A percentile compares a stretch with the other conserved stretches of the same genome.
phyloP scores from a whole-genome alignment of 2,329 filamentous ascomycete genomes.

The Xylaria sp. region DNA sequence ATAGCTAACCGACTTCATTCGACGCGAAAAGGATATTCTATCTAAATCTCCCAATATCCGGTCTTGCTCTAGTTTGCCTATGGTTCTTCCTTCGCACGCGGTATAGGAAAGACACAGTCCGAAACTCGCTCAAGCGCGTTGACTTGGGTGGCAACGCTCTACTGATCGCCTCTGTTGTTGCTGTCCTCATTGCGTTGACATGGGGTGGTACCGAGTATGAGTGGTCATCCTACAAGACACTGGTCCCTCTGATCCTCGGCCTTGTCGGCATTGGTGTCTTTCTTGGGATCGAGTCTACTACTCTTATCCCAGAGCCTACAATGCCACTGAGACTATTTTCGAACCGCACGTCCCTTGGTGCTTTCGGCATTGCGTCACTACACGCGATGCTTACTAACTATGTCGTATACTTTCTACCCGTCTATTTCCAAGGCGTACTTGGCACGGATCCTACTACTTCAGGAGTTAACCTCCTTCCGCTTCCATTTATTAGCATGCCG shows the following conservation, averaged over 20 bases:
- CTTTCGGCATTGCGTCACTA: background rate
- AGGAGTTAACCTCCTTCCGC: background rate
- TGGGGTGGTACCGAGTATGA: background rate
- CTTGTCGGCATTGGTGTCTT: background rate
- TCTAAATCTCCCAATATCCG: constrained; percentile 1
- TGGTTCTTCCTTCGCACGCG: background rate
- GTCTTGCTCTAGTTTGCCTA: background rate
- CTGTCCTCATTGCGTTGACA: background rate
- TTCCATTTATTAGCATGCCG: background rate
- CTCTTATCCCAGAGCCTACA: background rate
- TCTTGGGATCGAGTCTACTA: background rate
- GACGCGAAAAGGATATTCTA: background rate
- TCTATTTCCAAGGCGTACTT: constrained; percentile 2
- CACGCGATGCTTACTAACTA: background rate
- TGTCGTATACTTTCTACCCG: background rate
- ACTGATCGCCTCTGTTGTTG: background rate
- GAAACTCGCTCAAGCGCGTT: background rate
- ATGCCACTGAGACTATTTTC: background rate
- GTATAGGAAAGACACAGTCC: background rate
- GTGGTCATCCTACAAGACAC: background rate
- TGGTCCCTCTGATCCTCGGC: background rate
- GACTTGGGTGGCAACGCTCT: constrained; percentile 3
- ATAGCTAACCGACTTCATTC: too few species aligned
- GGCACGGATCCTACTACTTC: background rate
- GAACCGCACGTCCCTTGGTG: background rate